phyloP scores from a whole-genome alignment of 768 basidiomycete species.

The Vararia minispora region DNA sequence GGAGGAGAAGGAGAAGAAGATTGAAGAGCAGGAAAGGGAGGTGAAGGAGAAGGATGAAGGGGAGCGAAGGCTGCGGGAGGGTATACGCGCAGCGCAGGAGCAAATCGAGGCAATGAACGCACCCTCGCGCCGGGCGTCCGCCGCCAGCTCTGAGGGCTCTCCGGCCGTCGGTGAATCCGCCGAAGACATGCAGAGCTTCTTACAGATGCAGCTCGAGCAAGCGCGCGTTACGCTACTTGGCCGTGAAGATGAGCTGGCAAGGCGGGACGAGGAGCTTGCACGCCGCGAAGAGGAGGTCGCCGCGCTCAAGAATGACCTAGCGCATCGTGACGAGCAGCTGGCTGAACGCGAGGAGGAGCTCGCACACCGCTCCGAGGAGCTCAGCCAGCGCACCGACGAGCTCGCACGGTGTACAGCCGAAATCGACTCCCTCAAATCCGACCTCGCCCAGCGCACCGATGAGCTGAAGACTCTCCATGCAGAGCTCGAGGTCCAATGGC shows the following conservation, averaged over 20 bases:
- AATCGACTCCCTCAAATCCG: constrained; percentile 24
- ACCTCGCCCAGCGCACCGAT: constrained; percentile 21
- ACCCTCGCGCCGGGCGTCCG: too few relatives aligned
- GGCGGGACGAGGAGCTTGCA: constrained; percentile 40
- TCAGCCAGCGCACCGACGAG: constrained; percentile 42
- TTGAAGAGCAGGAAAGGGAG: constrained; percentile 36
- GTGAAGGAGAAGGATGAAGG: constrained; percentile 37
- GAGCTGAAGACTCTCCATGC: constrained; percentile 33
- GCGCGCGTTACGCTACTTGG: constrained; percentile 9
- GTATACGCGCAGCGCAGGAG: constrained; percentile 43
- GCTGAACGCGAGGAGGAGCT: too few relatives aligned
- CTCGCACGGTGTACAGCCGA: constrained; percentile 31
- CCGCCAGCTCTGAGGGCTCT: too few relatives aligned
- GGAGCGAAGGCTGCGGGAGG: constrained; percentile 41
- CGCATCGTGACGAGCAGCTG: constrained; percentile 20
- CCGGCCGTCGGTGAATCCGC: constrained; percentile 18
- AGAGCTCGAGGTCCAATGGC: constrained; percentile 68
- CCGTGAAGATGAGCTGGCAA: too few relatives aligned
- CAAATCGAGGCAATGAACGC: constrained; percentile 52
- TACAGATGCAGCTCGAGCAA: constrained; percentile 18
- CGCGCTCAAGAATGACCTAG: constrained; percentile 26
- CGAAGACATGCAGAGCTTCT: constrained; percentile 27
- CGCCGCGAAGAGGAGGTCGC: constrained; percentile 29
- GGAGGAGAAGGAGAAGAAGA: constrained; percentile 31
- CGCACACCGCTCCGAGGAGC: too few relatives aligned